phyloP scores from a whole-genome alignment of 1,139 yeast species.

The Saccharomyces hybrid region DNA sequence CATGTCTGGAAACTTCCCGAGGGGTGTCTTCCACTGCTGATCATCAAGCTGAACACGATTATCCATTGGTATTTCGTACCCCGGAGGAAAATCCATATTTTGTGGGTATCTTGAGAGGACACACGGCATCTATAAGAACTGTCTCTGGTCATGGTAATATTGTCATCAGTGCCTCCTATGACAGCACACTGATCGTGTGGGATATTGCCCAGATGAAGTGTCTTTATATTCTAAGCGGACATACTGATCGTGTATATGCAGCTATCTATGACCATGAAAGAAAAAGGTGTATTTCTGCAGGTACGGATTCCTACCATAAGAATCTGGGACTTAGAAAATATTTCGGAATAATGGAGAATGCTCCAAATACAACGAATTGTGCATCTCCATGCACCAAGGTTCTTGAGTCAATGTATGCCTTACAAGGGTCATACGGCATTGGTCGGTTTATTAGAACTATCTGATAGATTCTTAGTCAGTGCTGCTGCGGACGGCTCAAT shows the following conservation, averaged over 20 bases:
- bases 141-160: conserved; percentile 80
- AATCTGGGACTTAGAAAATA: conserved; percentile 70
- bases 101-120: conserved; percentile 70
- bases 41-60: conserved; percentile 28
- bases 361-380: conserved; percentile 20
- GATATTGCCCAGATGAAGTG: conserved; percentile 69
- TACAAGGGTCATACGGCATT: conserved; percentile 81
- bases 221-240: conserved; percentile 69
- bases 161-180: conserved; percentile 85
- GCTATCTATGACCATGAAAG: conserved; percentile 72
- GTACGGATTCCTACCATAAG: conserved; percentile 83
- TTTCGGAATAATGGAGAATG: conserved; percentile 27
- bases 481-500: conserved; percentile 94
- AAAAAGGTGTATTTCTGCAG: conserved; percentile 80
- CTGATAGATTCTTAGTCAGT: conserved; percentile 73
- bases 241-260: conserved; percentile 80
- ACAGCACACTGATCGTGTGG: conserved; percentile 87
- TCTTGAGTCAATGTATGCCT: conserved; percentile 24
- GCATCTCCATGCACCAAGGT: conserved; percentile 24
- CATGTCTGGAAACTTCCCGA: conserved; percentile 82
- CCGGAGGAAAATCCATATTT: conserved; percentile 60
- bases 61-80: conserved; percentile 33
- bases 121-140: conserved; percentile 78
- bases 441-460: conserved; percentile 78
- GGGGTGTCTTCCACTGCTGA: conserved; percentile 30